These are phyloP conservation scores for Pinus albicaulis DNA, from an alignment of 75 land plant genomes.

Conservation along the genomic window DNA sequence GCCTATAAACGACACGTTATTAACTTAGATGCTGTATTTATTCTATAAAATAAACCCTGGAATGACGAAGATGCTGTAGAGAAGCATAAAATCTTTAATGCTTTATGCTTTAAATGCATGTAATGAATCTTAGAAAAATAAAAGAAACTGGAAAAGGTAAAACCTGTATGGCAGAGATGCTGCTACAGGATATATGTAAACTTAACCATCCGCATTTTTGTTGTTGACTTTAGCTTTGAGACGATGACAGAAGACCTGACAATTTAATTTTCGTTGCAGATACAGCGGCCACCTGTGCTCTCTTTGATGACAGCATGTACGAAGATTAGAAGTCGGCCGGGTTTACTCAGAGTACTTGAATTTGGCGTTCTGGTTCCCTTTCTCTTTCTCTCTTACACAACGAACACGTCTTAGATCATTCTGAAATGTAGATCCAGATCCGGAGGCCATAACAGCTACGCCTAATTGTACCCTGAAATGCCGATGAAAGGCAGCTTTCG, in stretches of 20 bases:
- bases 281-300: not conserved
- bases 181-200: not conserved
- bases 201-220: too few species aligned
- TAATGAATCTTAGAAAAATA: too few species aligned
- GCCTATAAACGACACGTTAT: too few species aligned
- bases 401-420: constrained; percentile 2
- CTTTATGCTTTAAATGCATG: not conserved
- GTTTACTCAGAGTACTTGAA: not conserved
- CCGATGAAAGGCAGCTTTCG: not conserved
- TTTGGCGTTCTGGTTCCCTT: not conserved
- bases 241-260: not conserved
- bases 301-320: not conserved
- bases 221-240: not conserved
- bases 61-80: not conserved
- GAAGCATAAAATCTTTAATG: not conserved
- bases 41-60: too few species aligned
- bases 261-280: not conserved
- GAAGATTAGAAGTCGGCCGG: not conserved
- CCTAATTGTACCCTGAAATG: not conserved
- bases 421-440: constrained; percentile 4
- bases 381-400: not conserved
- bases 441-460: not conserved
- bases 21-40: too few species aligned
- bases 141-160: too few species aligned
- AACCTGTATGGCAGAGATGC: too few species aligned